Evolutionary conservation across 768 basidiomycete species (phyloP).

Genomic region (Mycena epipterygia): DNA sequence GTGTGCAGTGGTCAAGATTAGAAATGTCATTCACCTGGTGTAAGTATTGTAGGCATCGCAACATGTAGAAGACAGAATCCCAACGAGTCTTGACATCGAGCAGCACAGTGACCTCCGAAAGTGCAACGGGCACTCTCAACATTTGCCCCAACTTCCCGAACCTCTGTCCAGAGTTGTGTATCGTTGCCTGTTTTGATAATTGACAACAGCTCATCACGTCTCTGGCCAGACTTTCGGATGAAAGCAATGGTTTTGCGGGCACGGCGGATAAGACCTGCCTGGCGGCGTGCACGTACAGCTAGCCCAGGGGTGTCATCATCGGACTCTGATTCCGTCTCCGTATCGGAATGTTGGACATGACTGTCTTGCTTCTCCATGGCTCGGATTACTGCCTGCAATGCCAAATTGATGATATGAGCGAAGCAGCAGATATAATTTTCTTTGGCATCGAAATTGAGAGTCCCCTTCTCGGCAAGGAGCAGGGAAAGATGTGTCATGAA

Average conservation of each 20-base stretch:
- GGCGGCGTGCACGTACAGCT: neutral
- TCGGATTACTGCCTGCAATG: neutral
- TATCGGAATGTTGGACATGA: neutral
- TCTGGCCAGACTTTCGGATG: too few relatives aligned
- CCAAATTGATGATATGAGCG: conserved; percentile 15
- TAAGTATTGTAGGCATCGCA: conserved; percentile 8
- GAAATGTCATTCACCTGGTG: neutral
- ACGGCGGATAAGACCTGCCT: conserved; percentile 7
- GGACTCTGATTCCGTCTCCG: conserved; percentile 1
- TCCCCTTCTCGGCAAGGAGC: conserved; percentile 1
- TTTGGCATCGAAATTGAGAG: conserved; percentile 4
- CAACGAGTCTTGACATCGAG: too few relatives aligned
- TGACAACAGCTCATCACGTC: conserved; percentile 7
- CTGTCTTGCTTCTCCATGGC: conserved; percentile 19
- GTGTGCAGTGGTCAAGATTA: neutral
- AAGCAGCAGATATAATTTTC: too few relatives aligned
- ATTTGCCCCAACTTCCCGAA: neutral
- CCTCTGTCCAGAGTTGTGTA: neutral
- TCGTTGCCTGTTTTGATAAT: conserved; percentile 5
- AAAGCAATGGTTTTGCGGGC: conserved; percentile 10
- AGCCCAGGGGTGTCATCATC: neutral
- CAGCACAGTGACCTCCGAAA: neutral
- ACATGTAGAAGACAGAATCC: conserved; percentile 17
- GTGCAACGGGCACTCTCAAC: neutral
- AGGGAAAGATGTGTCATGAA: conserved; percentile 4